These are phyloP conservation scores for Gnomoniopsis sp. DNA, from an alignment of 2,329 filamentous ascomycete species.

Conservation along the genomic window DNA sequence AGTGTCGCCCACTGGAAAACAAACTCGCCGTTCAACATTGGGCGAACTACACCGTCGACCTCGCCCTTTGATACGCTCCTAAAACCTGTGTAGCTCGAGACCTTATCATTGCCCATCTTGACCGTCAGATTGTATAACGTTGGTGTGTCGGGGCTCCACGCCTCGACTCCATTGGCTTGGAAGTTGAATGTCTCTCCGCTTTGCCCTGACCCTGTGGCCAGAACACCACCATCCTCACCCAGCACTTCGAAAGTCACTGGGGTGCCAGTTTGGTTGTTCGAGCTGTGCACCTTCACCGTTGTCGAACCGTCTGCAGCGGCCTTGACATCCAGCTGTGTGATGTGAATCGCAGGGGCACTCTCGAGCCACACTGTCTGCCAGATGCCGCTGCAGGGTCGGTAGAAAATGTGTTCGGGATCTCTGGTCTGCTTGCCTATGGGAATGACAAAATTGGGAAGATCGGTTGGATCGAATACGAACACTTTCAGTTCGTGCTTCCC, in stretches of 20 bases:
- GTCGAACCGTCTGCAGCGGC: slow-evolving; percentile 58
- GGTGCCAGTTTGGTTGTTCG: slow-evolving; percentile 26
- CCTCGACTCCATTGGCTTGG: slow-evolving; percentile 47
- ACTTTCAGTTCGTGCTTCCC: slow-evolving; percentile 57
- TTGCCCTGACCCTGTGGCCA: slow-evolving; percentile 41
- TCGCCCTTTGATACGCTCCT: slow-evolving; percentile 56
- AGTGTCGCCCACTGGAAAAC: slow-evolving; percentile 66
- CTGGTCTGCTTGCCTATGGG: slow-evolving; percentile 65
- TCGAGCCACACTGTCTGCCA: slow-evolving; percentile 74
- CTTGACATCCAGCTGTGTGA: slow-evolving; percentile 56
- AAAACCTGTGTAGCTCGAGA: slow-evolving; percentile 67
- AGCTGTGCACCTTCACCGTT: slow-evolving; percentile 51
- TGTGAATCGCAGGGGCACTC: slow-evolving; percentile 53
- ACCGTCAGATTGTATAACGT: slow-evolving; percentile 63
- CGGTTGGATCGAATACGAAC: slow-evolving; percentile 66
- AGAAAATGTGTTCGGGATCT: slow-evolving; percentile 62
- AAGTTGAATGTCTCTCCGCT: slow-evolving; percentile 53
- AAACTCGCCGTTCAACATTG: slow-evolving; percentile 66
- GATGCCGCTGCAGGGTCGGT: slow-evolving; percentile 69
- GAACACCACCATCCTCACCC: slow-evolving; percentile 33
- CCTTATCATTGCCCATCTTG: slow-evolving; percentile 45
- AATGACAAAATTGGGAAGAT: slow-evolving; percentile 50
- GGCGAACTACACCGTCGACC: slow-evolving; percentile 57
- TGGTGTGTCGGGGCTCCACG: slow-evolving; percentile 64
- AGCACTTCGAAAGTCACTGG: slow-evolving; percentile 34